Percentiles rank a stretch among this genome's conserved stretches.
Conservation (phyloP, 1,284 basidiomycete genomes). For the Wolfiporia cocos region DNA sequence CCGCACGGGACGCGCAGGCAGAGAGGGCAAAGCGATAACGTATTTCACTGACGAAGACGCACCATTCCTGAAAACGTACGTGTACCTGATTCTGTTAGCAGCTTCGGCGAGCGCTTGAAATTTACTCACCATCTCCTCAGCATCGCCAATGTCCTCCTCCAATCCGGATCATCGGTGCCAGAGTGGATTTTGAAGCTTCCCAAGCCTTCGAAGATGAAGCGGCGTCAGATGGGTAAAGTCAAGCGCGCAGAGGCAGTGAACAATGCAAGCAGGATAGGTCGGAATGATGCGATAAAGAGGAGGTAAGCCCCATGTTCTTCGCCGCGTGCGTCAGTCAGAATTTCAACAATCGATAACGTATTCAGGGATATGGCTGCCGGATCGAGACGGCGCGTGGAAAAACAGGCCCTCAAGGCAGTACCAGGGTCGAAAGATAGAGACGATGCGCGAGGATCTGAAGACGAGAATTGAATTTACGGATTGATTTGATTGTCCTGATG, state of each 20-base stretch:
- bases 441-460: conserved; percentile 1
- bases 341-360: conserved; percentile 4
- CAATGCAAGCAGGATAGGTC: conserved; percentile 66
- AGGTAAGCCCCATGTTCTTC: conserved; percentile 37
- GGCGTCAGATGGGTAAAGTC: conserved; percentile 78
- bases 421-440: conserved; percentile 2
- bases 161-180: conserved; percentile 85
- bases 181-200: conserved; percentile 88
- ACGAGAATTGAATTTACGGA: background rate
- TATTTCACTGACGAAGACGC: conserved; percentile 96
- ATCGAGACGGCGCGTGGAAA: conserved; percentile 16
- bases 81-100: conserved; percentile 13
- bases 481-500: too few relatives aligned
- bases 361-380: conserved; percentile 11
- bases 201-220: conserved; percentile 86
- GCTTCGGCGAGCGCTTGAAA: too few relatives aligned
- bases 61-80: conserved; percentile 85
- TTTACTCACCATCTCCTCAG: conserved; percentile 23
- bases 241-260: conserved; percentile 76
- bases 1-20: conserved; percentile 90
- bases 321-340: background rate
- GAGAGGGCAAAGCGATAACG: conserved; percentile 88
- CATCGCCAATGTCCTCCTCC: conserved; percentile 91
- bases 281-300: conserved; percentile 68
- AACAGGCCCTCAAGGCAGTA: conserved; percentile 4